Percentiles rank a stretch among this genome's conserved stretches.
Conservation (phyloP, 2,329 filamentous ascomycete species). For the Fusarium guadeloupense region DNA sequence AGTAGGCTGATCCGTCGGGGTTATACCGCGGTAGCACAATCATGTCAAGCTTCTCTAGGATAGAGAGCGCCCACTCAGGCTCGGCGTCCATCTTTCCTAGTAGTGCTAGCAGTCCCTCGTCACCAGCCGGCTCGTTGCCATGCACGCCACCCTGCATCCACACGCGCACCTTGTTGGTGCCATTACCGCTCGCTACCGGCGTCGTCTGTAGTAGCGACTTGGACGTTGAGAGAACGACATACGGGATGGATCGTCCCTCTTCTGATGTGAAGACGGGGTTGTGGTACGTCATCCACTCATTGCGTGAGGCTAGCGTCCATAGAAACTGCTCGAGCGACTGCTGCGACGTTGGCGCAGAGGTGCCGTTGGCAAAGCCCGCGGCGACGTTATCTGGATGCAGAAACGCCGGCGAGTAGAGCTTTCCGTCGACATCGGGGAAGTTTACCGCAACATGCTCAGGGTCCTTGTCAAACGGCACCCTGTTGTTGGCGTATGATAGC, state of each 20-base stretch:
- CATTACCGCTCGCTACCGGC: background rate
- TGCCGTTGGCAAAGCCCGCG: slow-evolving; percentile 20
- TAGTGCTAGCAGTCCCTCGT: slow-evolving; percentile 43
- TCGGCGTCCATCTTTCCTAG: slow-evolving; percentile 45
- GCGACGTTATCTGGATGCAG: background rate
- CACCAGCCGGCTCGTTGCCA: slow-evolving; percentile 47
- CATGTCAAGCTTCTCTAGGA: slow-evolving; percentile 44
- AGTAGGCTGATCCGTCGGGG: slow-evolving; percentile 47
- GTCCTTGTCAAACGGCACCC: slow-evolving; percentile 3
- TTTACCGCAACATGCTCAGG: slow-evolving; percentile 12
- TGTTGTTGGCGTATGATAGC: slow-evolving; percentile 18
- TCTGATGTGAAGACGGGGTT: slow-evolving; percentile 21
- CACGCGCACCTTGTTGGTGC: slow-evolving; percentile 41
- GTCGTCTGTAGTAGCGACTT: background rate
- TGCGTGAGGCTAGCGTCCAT: slow-evolving; percentile 1
- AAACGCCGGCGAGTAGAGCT: slow-evolving; percentile 29
- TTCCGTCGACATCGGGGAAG: slow-evolving; percentile 17
- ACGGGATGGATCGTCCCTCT: slow-evolving; percentile 29
- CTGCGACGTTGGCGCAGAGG: slow-evolving; percentile 16
- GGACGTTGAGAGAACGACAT: slow-evolving; percentile 11
- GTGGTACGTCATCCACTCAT: slow-evolving; percentile 31
- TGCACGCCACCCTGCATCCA: slow-evolving; percentile 47
- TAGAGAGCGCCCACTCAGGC: slow-evolving; percentile 40
- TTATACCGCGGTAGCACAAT: slow-evolving; percentile 47
- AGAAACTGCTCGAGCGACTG: slow-evolving; percentile 12